Percentiles rank a stretch among this genome's conserved stretches.
These are phyloP conservation scores for Babesia ovis DNA, from an alignment of 169 alveolate genomes.

Conservation along the genomic window DNA sequence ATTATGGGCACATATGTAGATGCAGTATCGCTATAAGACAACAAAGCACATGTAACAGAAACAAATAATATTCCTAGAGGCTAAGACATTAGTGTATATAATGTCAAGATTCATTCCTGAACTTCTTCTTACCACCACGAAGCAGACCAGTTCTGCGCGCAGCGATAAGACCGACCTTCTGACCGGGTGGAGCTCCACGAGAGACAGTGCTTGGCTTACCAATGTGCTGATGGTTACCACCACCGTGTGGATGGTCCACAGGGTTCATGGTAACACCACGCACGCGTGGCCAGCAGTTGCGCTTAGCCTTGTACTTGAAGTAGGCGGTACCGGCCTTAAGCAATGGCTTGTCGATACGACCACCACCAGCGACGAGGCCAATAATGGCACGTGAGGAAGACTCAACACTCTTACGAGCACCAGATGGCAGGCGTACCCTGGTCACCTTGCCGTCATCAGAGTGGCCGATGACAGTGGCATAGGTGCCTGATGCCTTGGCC, in stretches of 20 bases:
- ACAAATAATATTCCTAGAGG: too few relatives aligned
- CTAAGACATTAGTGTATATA: constrained; percentile 23
- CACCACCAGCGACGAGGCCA: constrained; percentile 99
- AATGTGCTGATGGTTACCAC: constrained; percentile 99
- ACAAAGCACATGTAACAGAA: too few relatives aligned
- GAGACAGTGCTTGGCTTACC: constrained; percentile 99
- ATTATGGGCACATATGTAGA: too few relatives aligned
- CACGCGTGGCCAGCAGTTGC: constrained; percentile 99
- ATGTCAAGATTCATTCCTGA: constrained; percentile 63
- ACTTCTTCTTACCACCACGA: constrained; percentile 89
- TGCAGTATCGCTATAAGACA: too few relatives aligned
- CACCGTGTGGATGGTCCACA: constrained; percentile 99
- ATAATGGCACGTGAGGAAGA: constrained; percentile 94
- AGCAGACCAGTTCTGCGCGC: constrained; percentile 99
- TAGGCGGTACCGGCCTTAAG: constrained; percentile 98
- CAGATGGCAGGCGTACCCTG: constrained; percentile 96
- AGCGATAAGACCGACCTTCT: constrained; percentile 99
- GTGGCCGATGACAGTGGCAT: constrained; percentile 94
- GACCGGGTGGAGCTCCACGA: constrained; percentile 98
- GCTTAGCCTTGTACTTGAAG: constrained; percentile 97
- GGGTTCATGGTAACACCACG: constrained; percentile 99
- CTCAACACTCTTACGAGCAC: constrained; percentile 93
- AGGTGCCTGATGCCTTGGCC: constrained; percentile 97
- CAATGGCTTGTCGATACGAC: constrained; percentile 98
- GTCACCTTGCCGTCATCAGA: constrained; percentile 97